Evolutionary conservation across 768 basidiomycete species (phyloP), one percentile per base, ranked within the genome.

Genomic region (Leccinum arenicola): DNA sequence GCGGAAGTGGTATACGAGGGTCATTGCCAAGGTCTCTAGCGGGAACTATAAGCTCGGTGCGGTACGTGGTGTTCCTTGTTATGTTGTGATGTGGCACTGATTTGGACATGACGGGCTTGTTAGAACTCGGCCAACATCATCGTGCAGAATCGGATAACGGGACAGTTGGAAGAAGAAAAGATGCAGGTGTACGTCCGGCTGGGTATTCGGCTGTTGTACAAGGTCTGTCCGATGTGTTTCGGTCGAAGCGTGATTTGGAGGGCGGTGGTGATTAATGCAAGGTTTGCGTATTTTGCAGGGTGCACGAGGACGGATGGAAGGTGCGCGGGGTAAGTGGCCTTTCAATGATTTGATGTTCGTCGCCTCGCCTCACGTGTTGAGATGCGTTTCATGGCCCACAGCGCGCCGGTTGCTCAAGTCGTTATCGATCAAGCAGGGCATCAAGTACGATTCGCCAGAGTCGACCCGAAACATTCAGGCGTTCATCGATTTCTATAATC

Each of bases 71-170:
- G 10, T 21, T 49, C 35, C 11, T 48, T 47, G 12, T 47, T 47
- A 6, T 14, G n/a, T 33, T 29, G 27, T 29, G 27, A 29, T 29
- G 25, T 45, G 17, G 45, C 7, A 27, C 19, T 55, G 21, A 55
- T n/a, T 1, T 7, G 40, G 6, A 40, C 55, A 50, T 50, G 50
- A 50, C 57, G 54, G 40, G 40, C n/a, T 64, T 43, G 14, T 9
- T 49, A 93, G 90, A 97, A 99, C 68, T 95, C 93, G 54, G 96
- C 95, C 25, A 99, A 99, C 70, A 97, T 99, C 64, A 93, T 98
- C 59, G 95, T 99, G 1, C 96, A 98, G 76, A 95, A 98, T 70
- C 82, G 96, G 14, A 74, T 85, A 72, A 95, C 93, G 0, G 96
- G 96, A 0, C 91, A 93, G 71, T 71, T 98, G 58, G 90, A 95